Base-by-base conservation (phyloP, 768 basidiomycete species). In the Sarcomyxa edulis region DNA sequence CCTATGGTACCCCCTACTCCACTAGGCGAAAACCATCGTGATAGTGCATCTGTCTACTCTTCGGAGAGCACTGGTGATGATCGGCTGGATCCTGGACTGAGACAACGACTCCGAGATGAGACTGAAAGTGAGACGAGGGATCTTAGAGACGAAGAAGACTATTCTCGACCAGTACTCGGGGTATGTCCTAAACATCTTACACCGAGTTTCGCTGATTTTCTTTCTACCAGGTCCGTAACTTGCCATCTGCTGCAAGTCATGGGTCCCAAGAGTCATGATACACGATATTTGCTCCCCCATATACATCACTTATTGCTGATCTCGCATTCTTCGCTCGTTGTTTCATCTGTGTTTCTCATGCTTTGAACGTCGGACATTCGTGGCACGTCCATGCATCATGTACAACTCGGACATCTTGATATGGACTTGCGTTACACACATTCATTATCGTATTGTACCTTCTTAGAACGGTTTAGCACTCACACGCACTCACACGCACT, bases 111-210 rank as follows among this genome's bases (percentile, higher is more conserved):
- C 49, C 48, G 53, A 43, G 45, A 47, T 26, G 44, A 47, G 5
- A 25, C 31, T 15, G 43, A 32, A 29, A 48, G 49, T 19, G 52
- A 47, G 22, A 56, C 53, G 21, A 47, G 48, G 43, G 65, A 57
- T 31, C 51, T 67, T 31, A 61, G 57, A 44, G 76, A 81, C 47
- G 69, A 74, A 20, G 71, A 76, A 43, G 78, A 77, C 43, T 76
- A 77, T 58, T 71, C 69, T 15, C 62, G 71, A 32, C 68, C 65
- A 35, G 74, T 80, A 18, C 66, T 81, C 44, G 75, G 64, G 44
- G 79, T 71, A 55, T 49, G 71, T 59, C 14, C 31, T 43, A 32
- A 28, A n/a, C 40, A 7, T 15, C 32, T 35, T 27, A 32, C 4
- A 5, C 16, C 25, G 28, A 10, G 20, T 32, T 30, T 32, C 21